Percentiles rank a stretch among this genome's conserved stretches.
These are phyloP conservation scores for Stemphylium beticola DNA, from an alignment of 2,329 filamentous ascomycete genomes.

Conservation along the genomic window DNA sequence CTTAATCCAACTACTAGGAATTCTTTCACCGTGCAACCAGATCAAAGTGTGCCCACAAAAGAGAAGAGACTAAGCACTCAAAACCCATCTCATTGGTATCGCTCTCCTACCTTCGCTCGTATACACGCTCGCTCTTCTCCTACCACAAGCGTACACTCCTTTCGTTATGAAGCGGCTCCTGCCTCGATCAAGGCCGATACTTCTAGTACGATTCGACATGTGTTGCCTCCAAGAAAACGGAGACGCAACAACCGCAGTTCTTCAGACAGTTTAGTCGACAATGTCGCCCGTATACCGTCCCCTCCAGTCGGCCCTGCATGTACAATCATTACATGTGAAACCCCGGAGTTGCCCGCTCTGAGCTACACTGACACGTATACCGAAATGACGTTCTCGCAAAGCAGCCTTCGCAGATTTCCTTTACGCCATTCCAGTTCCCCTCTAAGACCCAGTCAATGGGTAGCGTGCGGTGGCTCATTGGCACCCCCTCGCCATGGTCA, in stretches of 20 bases:
- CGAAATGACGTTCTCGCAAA: background rate
- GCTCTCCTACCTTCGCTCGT: slow-evolving; percentile 9
- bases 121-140: slow-evolving; percentile 18
- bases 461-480: slow-evolving; percentile 30
- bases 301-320: slow-evolving; percentile 1
- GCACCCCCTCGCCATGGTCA: slow-evolving; percentile 24
- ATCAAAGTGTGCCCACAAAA: slow-evolving; percentile 22
- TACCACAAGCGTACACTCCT: background rate
- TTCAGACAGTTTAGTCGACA: slow-evolving; percentile 13
- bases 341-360: background rate
- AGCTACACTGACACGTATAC: background rate
- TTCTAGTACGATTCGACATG: background rate
- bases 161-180: background rate
- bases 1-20: slow-evolving; percentile 12
- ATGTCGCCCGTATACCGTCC: background rate
- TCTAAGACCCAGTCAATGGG: slow-evolving; percentile 43
- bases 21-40: slow-evolving; percentile 1
- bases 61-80: background rate
- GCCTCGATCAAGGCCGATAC: background rate
- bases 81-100: slow-evolving; percentile 1
- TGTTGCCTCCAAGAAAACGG: background rate
- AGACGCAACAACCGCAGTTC: slow-evolving; percentile 8
- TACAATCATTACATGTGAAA: slow-evolving; percentile 1
- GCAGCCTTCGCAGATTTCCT: slow-evolving; percentile 20
- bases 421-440: slow-evolving; percentile 38